Conservation (phyloP, 805 yeast genomes). For the Maudiozyma bulderi region DNA sequence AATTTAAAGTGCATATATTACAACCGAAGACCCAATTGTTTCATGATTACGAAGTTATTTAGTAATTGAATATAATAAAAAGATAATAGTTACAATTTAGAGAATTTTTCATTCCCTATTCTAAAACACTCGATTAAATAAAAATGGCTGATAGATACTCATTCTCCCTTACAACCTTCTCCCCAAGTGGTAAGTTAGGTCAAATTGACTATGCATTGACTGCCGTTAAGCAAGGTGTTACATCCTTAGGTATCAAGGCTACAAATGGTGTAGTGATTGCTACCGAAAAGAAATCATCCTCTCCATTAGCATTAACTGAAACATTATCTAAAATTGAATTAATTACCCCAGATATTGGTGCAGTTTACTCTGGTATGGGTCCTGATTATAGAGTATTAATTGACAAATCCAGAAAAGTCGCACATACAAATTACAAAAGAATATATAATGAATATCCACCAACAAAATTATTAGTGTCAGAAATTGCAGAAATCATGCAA, state of each 20-base stretch:
- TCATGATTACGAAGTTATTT: no score
- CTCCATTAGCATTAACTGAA: constrained; percentile 66
- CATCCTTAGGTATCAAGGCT: constrained; percentile 89
- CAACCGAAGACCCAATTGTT: no score
- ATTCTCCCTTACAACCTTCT: constrained; percentile 91
- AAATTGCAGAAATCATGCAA: constrained; percentile 93
- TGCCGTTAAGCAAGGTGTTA: constrained; percentile 96
- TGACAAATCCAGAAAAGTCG: constrained; percentile 85
- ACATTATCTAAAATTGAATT: constrained; percentile 68
- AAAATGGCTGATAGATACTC: constrained; percentile 96
- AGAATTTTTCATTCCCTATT: neutral
- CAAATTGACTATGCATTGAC: constrained; percentile 97
- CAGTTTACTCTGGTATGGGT: constrained; percentile 97
- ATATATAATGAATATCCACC: constrained; percentile 96
- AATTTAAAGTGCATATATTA: no score
- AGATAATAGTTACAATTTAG: no score
- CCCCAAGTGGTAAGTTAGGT: constrained; percentile 96
- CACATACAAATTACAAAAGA: constrained; percentile 88
- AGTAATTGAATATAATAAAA: no score
- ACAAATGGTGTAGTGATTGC: constrained; percentile 95
- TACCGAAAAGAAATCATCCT: constrained; percentile 84
- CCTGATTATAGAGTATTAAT: constrained; percentile 94
- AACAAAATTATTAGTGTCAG: constrained; percentile 84
- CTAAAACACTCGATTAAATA: neutral
- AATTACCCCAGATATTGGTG: constrained; percentile 91